A percentile compares a stretch with the other conserved stretches of the same genome.
Evolutionary conservation across 768 basidiomycete species (phyloP).

Genomic region (Lactarius tabidus): DNA sequence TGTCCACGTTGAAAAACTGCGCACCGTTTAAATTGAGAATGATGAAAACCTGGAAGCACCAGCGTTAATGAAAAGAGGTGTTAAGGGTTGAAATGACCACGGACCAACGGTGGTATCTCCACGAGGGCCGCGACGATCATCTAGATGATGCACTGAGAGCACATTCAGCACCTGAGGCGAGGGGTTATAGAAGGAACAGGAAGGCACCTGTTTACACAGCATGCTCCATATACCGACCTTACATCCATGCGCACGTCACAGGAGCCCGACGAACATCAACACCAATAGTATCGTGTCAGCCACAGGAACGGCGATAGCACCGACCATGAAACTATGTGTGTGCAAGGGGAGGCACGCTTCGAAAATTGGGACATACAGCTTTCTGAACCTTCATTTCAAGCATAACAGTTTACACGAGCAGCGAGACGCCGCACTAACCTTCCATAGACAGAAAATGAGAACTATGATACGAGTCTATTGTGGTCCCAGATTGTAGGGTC

Average conservation of each 20-base stretch:
- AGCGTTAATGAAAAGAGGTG: background rate
- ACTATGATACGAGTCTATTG: background rate
- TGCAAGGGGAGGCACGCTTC: background rate
- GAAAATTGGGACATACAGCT: background rate
- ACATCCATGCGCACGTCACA: background rate
- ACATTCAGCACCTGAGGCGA: background rate
- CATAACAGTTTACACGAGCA: background rate
- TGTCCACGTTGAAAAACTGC: background rate
- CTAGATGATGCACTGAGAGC: slow-evolving; percentile 4
- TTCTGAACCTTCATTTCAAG: background rate
- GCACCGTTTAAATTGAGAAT: slow-evolving; percentile 11
- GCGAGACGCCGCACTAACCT: background rate
- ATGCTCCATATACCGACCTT: background rate
- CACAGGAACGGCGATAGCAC: background rate
- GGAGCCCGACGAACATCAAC: background rate
- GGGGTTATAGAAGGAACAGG: background rate
- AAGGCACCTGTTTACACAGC: background rate
- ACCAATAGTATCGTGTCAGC: background rate
- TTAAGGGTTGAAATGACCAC: background rate
- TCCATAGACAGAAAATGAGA: background rate
- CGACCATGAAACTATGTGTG: background rate
- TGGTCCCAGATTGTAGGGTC: background rate
- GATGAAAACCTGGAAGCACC: slow-evolving; percentile 3
- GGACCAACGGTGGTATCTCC: background rate
- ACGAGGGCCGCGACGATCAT: background rate